Evolutionary conservation across 306 rosid genomes (phyloP).

Genomic region (Quercus ilex): DNA sequence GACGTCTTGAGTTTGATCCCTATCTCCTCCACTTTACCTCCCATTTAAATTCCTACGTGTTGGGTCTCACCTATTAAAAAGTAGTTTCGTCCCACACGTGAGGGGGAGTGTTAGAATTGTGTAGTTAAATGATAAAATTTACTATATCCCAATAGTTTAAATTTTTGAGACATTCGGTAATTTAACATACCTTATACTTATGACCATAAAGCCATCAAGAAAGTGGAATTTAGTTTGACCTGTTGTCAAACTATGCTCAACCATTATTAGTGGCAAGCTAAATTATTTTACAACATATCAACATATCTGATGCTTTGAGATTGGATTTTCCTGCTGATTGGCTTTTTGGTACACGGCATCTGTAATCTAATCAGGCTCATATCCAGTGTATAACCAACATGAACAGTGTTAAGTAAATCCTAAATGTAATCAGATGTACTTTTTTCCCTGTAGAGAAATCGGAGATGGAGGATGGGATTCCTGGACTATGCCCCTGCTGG

Average conservation of each 20-base stretch:
- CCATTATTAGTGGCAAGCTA: neutral
- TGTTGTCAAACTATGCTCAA: neutral
- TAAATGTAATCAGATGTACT: conserved; percentile 12
- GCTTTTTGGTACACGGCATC: neutral
- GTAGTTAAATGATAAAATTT: too few species aligned
- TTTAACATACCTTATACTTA: neutral
- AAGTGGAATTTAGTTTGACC: neutral
- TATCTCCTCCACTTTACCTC: too few species aligned
- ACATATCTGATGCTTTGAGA: neutral
- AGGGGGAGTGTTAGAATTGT: too few species aligned
- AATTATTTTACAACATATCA: neutral
- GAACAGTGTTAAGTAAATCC: neutral
- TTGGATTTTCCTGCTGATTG: neutral
- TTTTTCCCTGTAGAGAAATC: conserved; percentile 50
- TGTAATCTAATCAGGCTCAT: neutral
- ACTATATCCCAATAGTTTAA: too few species aligned
- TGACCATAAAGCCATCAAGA: neutral
- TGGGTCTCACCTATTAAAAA: too few species aligned
- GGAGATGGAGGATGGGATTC: conserved; percentile 77
- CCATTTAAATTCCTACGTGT: too few species aligned
- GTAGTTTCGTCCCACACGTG: too few species aligned
- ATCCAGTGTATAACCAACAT: neutral
- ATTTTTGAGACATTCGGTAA: too few species aligned
- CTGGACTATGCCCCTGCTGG: conserved; percentile 59
- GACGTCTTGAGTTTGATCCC: too few species aligned